These are phyloP conservation scores for Termitomyces sp. DNA, from an alignment of 768 basidiomycete species.

Conservation along the genomic window DNA sequence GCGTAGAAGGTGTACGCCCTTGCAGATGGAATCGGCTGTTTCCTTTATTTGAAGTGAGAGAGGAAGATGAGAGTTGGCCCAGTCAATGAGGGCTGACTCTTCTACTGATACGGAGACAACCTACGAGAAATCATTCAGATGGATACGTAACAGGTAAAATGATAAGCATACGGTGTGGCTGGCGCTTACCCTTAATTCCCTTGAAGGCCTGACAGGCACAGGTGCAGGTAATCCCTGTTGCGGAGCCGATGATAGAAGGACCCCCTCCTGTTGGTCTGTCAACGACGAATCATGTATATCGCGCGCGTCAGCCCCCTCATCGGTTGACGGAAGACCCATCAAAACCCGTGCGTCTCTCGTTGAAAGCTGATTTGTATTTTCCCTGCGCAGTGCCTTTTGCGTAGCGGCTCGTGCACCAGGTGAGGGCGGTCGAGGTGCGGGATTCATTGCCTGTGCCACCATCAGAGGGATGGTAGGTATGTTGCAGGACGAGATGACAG, in stretches of 20 bases:
- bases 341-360: slow-evolving; percentile 74
- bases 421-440: slow-evolving; percentile 91
- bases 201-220: slow-evolving; percentile 62
- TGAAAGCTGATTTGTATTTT: slow-evolving; percentile 80
- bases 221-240: not conserved
- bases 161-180: slow-evolving; percentile 21
- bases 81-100: slow-evolving; percentile 67
- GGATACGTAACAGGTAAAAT: slow-evolving; percentile 5
- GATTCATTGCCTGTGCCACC: slow-evolving; percentile 95
- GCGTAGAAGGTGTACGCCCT: slow-evolving; percentile 77
- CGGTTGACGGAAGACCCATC: slow-evolving; percentile 48
- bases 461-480: slow-evolving; percentile 93
- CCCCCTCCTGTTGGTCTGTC: not conserved
- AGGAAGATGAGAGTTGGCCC: slow-evolving; percentile 88
- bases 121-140: slow-evolving; percentile 1
- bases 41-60: slow-evolving; percentile 51
- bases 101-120: slow-evolving; percentile 1
- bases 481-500: slow-evolving; percentile 94
- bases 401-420: slow-evolving; percentile 84
- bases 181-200: slow-evolving; percentile 47
- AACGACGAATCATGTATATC: slow-evolving; percentile 53
- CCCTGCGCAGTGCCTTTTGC: slow-evolving; percentile 79
- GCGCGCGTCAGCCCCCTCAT: slow-evolving; percentile 40
- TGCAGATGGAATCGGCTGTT: slow-evolving; percentile 38
- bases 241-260: slow-evolving; percentile 10